A percentile compares a stretch with the other conserved stretches of the same genome.
phyloP scores from a whole-genome alignment of 2,329 filamentous ascomycete genomes.

The Botrytis byssoidea region DNA sequence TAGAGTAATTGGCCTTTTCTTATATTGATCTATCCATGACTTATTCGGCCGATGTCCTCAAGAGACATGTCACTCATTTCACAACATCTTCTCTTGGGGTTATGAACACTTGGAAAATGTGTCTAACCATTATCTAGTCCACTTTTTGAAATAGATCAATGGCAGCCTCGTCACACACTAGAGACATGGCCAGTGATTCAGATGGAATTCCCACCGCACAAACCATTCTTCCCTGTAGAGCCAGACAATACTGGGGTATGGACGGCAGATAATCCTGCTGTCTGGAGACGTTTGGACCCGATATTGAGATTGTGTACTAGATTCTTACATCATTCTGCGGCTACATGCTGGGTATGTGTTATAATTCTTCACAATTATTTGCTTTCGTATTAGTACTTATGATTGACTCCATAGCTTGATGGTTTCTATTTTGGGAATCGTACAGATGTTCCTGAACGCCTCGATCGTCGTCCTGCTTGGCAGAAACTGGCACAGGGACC shows the following conservation, averaged over 20 bases:
- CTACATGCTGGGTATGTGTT: slow-evolving; percentile 8
- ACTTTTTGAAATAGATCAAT: background rate
- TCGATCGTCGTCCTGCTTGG: background rate
- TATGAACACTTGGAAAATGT: no score
- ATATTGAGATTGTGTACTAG: background rate
- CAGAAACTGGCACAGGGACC: slow-evolving; percentile 1
- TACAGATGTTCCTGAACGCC: background rate
- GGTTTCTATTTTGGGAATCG: background rate
- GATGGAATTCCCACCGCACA: background rate
- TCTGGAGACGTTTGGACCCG: slow-evolving; percentile 1
- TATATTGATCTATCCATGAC: background rate
- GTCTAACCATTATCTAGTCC: background rate
- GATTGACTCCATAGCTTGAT: background rate
- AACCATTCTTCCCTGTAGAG: background rate
- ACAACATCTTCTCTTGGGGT: background rate
- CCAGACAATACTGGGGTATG: slow-evolving; percentile 3
- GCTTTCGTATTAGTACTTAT: background rate
- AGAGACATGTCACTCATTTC: no score
- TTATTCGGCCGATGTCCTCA: background rate
- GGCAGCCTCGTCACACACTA: background rate
- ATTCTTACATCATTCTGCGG: background rate
- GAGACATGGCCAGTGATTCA: background rate
- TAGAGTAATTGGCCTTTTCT: background rate
- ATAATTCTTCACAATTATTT: background rate
- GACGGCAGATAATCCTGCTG: background rate